Base-by-base conservation (phyloP, 2,329 filamentous ascomycete genomes). In the Xylariaceae sp. region DNA sequence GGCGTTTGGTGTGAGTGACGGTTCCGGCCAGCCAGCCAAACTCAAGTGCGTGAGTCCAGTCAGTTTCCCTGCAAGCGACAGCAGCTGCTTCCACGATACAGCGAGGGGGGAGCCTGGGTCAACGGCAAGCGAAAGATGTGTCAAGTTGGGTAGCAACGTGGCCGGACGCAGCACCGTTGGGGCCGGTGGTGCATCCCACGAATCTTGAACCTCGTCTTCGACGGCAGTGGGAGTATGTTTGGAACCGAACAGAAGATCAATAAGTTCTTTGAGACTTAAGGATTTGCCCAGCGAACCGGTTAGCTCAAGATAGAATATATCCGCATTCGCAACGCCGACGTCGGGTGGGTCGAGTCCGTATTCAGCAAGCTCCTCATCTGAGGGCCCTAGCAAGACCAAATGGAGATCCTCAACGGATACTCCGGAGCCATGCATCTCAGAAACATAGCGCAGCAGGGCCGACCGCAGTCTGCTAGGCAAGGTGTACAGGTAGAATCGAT, bases 11-110 rank as follows among this genome's bases (percentile, higher is more conserved):
- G 79, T 80, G n/a, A 82, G 66, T 14, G 73, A 74, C 2, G 82
- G 82, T 44, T 75, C 73, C 1, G 82, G 82, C 82, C 82, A 85
- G 61, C 77, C 78, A 14, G 81, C 80, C 6, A 85, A 71, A 55
- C 76, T 82, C 38, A 85, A 69, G 58, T 85, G 81, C 1, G 82
- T 85, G 36, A 85, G 65, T 12, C 71, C 74, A 0, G 72, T 72
- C 6, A 82, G 62, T 55, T 77, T 80, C 11, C 69, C 62, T 0
- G 79, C 74, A n/a, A 85, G 63, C 2, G 71, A 58, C 19, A 85
- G 68, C 5, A 85, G 72, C 33, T 82, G 78, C 42, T 74, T 77
- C 82, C 82, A 85, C 1, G 80, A 82, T 14, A 73, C 71, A 6
- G 64, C 62, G 6, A 49, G 48, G 12, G 54, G 39, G 32, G 67